Conservation (phyloP, 768 basidiomycete species). For the Dioszegia hungarica region DNA sequence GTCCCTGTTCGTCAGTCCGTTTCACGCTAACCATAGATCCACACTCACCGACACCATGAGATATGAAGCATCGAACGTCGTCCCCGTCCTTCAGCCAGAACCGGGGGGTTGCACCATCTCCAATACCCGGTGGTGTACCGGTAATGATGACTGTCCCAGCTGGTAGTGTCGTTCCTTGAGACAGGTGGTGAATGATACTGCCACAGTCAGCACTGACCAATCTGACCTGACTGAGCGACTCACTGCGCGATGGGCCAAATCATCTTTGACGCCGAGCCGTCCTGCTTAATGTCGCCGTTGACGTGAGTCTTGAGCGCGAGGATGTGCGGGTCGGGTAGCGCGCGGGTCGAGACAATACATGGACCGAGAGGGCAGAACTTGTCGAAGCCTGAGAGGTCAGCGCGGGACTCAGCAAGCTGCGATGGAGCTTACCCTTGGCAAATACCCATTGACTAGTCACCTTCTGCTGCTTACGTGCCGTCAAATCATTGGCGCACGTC, state of each 20-base stretch:
- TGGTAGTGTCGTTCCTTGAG: conserved; percentile 75
- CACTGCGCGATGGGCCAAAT: conserved; percentile 10
- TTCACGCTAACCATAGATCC: background rate
- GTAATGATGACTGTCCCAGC: conserved; percentile 79
- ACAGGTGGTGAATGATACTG: conserved; percentile 61
- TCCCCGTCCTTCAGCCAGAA: conserved; percentile 71
- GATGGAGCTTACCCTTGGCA: conserved; percentile 14
- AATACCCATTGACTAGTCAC: conserved; percentile 22
- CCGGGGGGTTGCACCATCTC: conserved; percentile 68
- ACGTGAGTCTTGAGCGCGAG: conserved; percentile 22
- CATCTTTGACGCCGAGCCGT: conserved; percentile 3
- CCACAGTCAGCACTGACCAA: background rate
- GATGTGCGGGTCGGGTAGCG: conserved; percentile 21
- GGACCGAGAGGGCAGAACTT: conserved; percentile 45
- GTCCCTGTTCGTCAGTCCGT: too few species aligned
- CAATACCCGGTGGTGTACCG: conserved; percentile 65
- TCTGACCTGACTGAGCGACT: background rate
- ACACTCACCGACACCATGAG: conserved; percentile 17
- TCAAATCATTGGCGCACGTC: conserved; percentile 22
- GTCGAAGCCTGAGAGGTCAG: conserved; percentile 29
- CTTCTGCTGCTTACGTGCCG: conserved; percentile 21
- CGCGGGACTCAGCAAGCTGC: conserved; percentile 3
- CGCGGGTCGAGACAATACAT: conserved; percentile 26
- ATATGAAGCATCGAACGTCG: conserved; percentile 52
- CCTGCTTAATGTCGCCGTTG: conserved; percentile 17